Percentiles rank a stretch among this genome's conserved stretches.
These are phyloP conservation scores for Meripilus lineatus DNA, from an alignment of 1,284 basidiomycete genomes.

Conservation along the genomic window DNA sequence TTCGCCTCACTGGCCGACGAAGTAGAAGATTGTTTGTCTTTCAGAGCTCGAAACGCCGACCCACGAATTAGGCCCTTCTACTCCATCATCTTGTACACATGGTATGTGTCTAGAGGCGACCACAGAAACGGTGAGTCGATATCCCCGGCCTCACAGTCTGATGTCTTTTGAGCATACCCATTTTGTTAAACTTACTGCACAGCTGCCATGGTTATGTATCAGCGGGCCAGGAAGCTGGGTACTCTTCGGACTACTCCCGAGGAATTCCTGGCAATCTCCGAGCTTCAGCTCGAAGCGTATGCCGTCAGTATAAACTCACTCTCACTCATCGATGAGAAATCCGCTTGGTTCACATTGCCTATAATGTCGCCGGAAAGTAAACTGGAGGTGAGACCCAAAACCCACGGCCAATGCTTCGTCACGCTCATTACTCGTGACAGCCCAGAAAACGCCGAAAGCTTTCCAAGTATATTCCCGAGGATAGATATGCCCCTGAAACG, in stretches of 20 bases:
- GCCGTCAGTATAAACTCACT: constrained; percentile 89
- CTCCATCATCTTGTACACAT: constrained; percentile 92
- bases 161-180: constrained; percentile 7
- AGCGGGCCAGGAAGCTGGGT: constrained; percentile 79
- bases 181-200: constrained; percentile 14
- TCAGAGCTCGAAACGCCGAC: constrained; percentile 94
- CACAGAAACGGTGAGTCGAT: constrained; percentile 77
- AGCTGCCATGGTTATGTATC: constrained; percentile 94
- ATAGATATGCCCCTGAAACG: constrained; percentile 56
- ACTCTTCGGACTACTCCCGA: constrained; percentile 46
- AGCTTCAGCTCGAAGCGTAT: constrained; percentile 80
- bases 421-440: constrained; percentile 23
- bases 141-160: background rate
- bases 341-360: constrained; percentile 80
- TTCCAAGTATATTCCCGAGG: constrained; percentile 75
- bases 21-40: constrained; percentile 85
- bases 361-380: constrained; percentile 38
- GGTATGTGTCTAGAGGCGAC: constrained; percentile 84
- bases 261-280: constrained; percentile 56
- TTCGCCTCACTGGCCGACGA: constrained; percentile 86
- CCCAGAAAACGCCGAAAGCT: constrained; percentile 68
- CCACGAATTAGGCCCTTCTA: constrained; percentile 85
- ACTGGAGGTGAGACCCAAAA: constrained; percentile 31
- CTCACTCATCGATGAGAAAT: constrained; percentile 74
- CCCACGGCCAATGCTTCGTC: background rate